phyloP scores from a whole-genome alignment of 352 stramenopile species.

The Phytophthora cactorum region DNA sequence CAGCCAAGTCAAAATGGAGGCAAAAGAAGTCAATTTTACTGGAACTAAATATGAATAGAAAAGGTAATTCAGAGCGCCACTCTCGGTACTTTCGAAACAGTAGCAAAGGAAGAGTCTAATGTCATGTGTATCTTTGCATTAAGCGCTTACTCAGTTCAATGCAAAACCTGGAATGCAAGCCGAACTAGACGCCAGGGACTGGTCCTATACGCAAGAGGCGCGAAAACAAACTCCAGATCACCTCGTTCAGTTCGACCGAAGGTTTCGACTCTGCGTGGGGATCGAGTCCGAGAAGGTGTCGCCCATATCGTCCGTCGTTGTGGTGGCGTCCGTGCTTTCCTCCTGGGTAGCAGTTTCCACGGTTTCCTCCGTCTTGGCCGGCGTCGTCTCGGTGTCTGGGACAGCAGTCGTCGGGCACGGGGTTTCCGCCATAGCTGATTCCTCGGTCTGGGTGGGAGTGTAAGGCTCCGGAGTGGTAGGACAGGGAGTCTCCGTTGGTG shows the following conservation, averaged over 20 bases:
- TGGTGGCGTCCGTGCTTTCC: background rate
- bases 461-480: conserved; percentile 2
- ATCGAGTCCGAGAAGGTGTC: conserved; percentile 30
- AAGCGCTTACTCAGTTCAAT: conserved; percentile 22
- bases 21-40: too few species aligned
- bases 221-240: conserved; percentile 8
- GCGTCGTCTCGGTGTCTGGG: background rate
- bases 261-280: conserved; percentile 26
- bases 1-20: too few species aligned
- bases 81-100: too few species aligned
- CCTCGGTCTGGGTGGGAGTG: conserved; percentile 6
- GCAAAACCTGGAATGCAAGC: conserved; percentile 23
- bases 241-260: conserved; percentile 27
- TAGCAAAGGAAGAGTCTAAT: conserved; percentile 1
- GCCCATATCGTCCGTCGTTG: conserved; percentile 15
- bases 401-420: conserved; percentile 6
- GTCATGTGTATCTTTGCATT: conserved; percentile 30
- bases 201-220: conserved; percentile 23
- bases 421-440: conserved; percentile 9
- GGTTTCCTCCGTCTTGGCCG: background rate
- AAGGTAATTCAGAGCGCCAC: too few species aligned
- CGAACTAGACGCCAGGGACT: conserved; percentile 16
- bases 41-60: too few species aligned
- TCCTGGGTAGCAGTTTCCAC: conserved; percentile 7
- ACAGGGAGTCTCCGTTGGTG: conserved; percentile 20